Percentiles rank a stretch among this genome's conserved stretches.
These are phyloP conservation scores for Melampsora larici-populina DNA, from an alignment of 1,284 basidiomycete genomes.

Conservation along the genomic window DNA sequence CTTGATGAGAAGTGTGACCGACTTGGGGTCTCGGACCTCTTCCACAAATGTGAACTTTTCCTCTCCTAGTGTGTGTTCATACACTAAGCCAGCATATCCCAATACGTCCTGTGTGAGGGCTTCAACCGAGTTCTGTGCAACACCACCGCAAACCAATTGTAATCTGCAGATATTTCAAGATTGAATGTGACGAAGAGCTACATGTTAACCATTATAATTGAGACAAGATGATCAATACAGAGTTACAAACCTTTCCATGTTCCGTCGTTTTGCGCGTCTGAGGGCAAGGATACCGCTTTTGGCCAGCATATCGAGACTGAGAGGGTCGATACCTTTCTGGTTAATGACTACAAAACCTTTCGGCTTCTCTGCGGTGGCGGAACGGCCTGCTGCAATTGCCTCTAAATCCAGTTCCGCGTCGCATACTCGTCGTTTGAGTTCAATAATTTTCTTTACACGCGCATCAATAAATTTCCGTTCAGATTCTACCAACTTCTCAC, in stretches of 20 bases:
- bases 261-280: slow-evolving; percentile 90
- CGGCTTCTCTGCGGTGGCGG: slow-evolving; percentile 56
- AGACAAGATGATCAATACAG: slow-evolving; percentile 27
- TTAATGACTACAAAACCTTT: slow-evolving; percentile 96
- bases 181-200: not conserved
- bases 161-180: slow-evolving; percentile 56
- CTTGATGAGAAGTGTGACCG: slow-evolving; percentile 93
- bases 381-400: slow-evolving; percentile 56
- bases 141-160: slow-evolving; percentile 89
- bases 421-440: slow-evolving; percentile 93
- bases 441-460: slow-evolving; percentile 93
- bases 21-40: slow-evolving; percentile 93
- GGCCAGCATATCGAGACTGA: slow-evolving; percentile 90
- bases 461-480: slow-evolving; percentile 91
- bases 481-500: slow-evolving; percentile 97
- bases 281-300: slow-evolving; percentile 96
- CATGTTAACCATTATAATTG: not conserved
- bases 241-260: slow-evolving; percentile 79
- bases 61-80: slow-evolving; percentile 98
- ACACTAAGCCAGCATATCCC: slow-evolving; percentile 96
- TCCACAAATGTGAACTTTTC: slow-evolving; percentile 99
- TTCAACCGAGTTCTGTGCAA: slow-evolving; percentile 96
- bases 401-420: slow-evolving; percentile 78
- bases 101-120: slow-evolving; percentile 86
- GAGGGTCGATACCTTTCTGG: slow-evolving; percentile 98